Evolutionary conservation across 441 rosid genomes (phyloP), one percentile per base, ranked within the genome.

Genomic region (Pelargonium australe): DNA sequence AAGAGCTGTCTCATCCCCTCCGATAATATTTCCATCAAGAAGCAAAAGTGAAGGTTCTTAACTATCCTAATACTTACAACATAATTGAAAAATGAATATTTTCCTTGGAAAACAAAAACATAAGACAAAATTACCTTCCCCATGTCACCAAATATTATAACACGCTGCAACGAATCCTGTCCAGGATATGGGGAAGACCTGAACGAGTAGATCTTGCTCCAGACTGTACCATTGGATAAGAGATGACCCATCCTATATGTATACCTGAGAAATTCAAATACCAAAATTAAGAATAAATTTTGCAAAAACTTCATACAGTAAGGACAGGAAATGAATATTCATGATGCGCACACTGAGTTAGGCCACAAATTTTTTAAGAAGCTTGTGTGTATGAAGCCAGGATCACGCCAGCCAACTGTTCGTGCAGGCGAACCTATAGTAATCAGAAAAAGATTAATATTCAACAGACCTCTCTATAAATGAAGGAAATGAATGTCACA

Each of bases 351-450:
- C 85, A 94, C 98, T 69, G 7, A 71, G 75, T 94, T 94, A 37
- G 98, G 98, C 97, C 97, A 94, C 62, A 94, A 83, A 69, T 94
- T 76, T 79, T 89, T 89, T 81, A 94, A 66, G 82, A 89, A 93
- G 84, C 95, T 72, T 4, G 97, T 94, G 77, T 94, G 98, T 61
- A 87, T 86, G 80, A 87, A 91, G 72, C 97, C 98, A 12, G 96
- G 96, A 79, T 91, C 97, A 65, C 97, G 95, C 98, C 98, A 94
- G 13, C 97, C 98, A 75, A 89, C 91, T 0, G 88, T 81, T 61
- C 97, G 79, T 61, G 98, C 98, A 45, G 98, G 96, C 68, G 83
- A 66, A 78, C 96, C 98, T 93, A 71, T 68, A 68, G 61, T 31
- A 14, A 65, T 55, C 65, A 62, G 66, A 62, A n/a, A 34, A 68